A percentile compares a stretch with the other conserved stretches of the same genome.
Conservation (phyloP, 768 basidiomycete species). For the Suillus hirtellus region DNA sequence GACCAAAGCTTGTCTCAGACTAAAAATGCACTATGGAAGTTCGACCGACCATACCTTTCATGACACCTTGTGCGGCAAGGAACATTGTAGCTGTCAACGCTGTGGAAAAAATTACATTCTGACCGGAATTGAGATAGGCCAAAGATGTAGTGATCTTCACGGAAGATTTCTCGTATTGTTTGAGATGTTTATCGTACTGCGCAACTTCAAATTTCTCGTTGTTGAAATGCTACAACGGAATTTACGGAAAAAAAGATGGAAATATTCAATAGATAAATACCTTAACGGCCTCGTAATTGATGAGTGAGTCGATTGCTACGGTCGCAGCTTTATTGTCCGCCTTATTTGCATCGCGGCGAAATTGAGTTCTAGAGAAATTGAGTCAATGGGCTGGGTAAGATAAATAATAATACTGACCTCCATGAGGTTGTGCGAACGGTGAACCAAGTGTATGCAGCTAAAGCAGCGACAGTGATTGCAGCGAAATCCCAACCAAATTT, state of each 20-base stretch:
- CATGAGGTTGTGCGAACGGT: constrained; percentile 95
- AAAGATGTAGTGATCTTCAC: constrained; percentile 95
- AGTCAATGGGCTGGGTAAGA: not conserved
- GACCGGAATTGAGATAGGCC: constrained; percentile 92
- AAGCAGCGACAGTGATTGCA: constrained; percentile 79
- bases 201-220: constrained; percentile 90
- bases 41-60: constrained; percentile 62
- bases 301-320: constrained; percentile 90
- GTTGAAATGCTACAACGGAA: constrained; percentile 79
- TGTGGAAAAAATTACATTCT: constrained; percentile 93
- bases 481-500: constrained; percentile 99
- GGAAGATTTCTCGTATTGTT: constrained; percentile 86
- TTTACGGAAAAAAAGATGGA: constrained; percentile 5
- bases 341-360: constrained; percentile 91
- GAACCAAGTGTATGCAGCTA: constrained; percentile 95
- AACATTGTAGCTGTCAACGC: constrained; percentile 96
- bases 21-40: not conserved
- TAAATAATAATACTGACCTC: constrained; percentile 54
- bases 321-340: constrained; percentile 97
- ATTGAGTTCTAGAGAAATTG: constrained; percentile 65
- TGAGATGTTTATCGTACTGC: constrained; percentile 89
- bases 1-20: constrained; percentile 11
- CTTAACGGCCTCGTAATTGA: constrained; percentile 99
- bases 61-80: constrained; percentile 90
- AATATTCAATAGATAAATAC: constrained; percentile 39